Conservation (phyloP, 1,284 basidiomycete species). For the Vanrija sp. region DNA sequence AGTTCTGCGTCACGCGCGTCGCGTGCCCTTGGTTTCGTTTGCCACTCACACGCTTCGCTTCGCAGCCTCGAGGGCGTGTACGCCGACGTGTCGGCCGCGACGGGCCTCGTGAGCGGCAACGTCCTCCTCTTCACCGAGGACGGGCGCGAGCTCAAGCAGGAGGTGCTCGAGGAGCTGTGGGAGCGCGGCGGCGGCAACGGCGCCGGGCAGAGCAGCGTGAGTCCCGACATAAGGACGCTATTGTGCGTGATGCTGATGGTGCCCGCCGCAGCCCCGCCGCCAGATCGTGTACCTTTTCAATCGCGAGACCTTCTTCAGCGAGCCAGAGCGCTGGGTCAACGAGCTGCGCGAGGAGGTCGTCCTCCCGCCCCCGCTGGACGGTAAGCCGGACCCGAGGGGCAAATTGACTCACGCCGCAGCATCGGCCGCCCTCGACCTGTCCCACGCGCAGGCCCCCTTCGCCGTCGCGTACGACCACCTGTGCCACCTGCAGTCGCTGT, state of each 20-base stretch:
- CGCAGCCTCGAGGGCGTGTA: constrained; percentile 35
- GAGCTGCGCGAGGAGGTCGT: constrained; percentile 37
- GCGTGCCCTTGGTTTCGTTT: not conserved
- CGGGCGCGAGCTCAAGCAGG: constrained; percentile 36
- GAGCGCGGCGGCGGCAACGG: constrained; percentile 38
- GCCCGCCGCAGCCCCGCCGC: constrained; percentile 5
- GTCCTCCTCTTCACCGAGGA: constrained; percentile 44
- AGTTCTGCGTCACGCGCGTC: constrained; percentile 9
- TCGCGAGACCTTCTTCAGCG: constrained; percentile 43
- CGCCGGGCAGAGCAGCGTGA: constrained; percentile 18
- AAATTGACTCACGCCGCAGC: constrained; percentile 5
- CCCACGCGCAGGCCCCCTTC: constrained; percentile 36
- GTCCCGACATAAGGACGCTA: constrained; percentile 3
- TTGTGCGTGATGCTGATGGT: not conserved
- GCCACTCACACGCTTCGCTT: not conserved
- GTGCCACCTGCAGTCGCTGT: constrained; percentile 40
- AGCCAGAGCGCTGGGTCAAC: constrained; percentile 36
- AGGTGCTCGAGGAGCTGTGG: constrained; percentile 38
- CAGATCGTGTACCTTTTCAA: constrained; percentile 39
- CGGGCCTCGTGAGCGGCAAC: constrained; percentile 29
- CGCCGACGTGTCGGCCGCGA: constrained; percentile 22
- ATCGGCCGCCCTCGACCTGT: constrained; percentile 12
- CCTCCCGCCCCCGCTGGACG: constrained; percentile 34
- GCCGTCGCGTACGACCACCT: constrained; percentile 40
- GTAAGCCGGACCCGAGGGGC: constrained; percentile 20